phyloP scores from a whole-genome alignment of 768 basidiomycete genomes.

The Rhodotorula taiwanensis region DNA sequence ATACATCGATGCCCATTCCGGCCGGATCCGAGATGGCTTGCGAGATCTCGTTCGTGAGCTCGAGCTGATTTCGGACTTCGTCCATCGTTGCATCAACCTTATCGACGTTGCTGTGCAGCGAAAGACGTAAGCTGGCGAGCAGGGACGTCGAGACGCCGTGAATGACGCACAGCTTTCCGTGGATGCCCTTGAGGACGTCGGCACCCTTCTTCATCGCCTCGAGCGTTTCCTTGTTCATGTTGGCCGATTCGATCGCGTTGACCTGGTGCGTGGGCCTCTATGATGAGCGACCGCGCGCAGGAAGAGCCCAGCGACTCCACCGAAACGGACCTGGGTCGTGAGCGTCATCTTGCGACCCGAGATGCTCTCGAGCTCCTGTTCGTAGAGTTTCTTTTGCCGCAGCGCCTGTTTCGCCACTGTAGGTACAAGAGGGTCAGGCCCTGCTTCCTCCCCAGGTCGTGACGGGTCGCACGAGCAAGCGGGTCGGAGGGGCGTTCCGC shows the following conservation, averaged over 20 bases:
- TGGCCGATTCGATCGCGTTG: conserved; percentile 92
- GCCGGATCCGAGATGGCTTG: conserved; percentile 73
- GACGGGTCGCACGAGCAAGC: neutral
- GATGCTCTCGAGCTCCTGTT: conserved; percentile 76
- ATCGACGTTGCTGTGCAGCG: conserved; percentile 59
- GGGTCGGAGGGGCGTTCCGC: neutral
- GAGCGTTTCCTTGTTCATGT: conserved; percentile 97
- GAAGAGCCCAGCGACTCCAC: no score
- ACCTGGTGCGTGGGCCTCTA: conserved; percentile 48
- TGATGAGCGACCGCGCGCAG: neutral
- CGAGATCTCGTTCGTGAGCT: conserved; percentile 84
- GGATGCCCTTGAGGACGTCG: conserved; percentile 79
- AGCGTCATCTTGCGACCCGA: conserved; percentile 80
- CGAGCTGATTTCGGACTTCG: conserved; percentile 78
- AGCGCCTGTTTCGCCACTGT: conserved; percentile 81
- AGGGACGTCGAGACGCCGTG: neutral
- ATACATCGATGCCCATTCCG: conserved; percentile 60
- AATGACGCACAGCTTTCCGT: conserved; percentile 70
- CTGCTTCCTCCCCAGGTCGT: no score
- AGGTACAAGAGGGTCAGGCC: no score
- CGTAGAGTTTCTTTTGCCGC: conserved; percentile 84
- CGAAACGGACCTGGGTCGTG: conserved; percentile 64
- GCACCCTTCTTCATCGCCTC: conserved; percentile 92
- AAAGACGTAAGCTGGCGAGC: neutral
- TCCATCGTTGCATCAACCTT: conserved; percentile 88